Percentiles rank a stretch among this genome's conserved stretches.
Conservation (phyloP, 177 flowering plant genomes). For the Vitis hybrid region DNA sequence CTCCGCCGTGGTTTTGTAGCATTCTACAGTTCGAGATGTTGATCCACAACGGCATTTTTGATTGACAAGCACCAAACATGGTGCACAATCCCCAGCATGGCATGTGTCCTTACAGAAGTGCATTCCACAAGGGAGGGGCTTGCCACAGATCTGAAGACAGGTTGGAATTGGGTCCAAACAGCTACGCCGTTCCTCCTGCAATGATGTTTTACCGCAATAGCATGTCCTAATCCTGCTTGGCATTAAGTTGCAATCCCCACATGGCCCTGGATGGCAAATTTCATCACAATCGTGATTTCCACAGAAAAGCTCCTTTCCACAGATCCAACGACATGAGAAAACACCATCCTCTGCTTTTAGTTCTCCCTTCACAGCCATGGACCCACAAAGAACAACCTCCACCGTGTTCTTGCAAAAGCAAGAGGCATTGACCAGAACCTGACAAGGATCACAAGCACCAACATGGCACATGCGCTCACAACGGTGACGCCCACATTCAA, state of each 20-base stretch:
- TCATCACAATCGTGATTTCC: slow-evolving; percentile 75
- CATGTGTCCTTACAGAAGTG: slow-evolving; percentile 72
- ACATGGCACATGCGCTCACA: slow-evolving; percentile 72
- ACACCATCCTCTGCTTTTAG: slow-evolving; percentile 63
- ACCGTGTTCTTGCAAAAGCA: slow-evolving; percentile 83
- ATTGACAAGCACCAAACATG: slow-evolving; percentile 58
- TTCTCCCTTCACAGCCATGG: slow-evolving; percentile 77
- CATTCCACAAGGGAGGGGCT: slow-evolving; percentile 63
- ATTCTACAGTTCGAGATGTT: slow-evolving; percentile 69
- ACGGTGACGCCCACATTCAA: slow-evolving; percentile 78
- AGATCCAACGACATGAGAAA: slow-evolving; percentile 63
- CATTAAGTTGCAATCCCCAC: slow-evolving; percentile 74
- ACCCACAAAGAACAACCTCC: slow-evolving; percentile 73
- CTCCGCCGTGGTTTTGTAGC: slow-evolving; percentile 49
- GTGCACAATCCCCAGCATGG: slow-evolving; percentile 75
- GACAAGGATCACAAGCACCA: slow-evolving; percentile 78
- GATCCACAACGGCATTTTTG: slow-evolving; percentile 92
- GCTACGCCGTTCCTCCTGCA: slow-evolving; percentile 53
- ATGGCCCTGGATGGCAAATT: slow-evolving; percentile 85
- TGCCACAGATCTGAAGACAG: slow-evolving; percentile 62
- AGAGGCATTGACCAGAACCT: slow-evolving; percentile 52
- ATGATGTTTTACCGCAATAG: slow-evolving; percentile 76
- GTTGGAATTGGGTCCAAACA: slow-evolving; percentile 88
- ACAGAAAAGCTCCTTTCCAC: slow-evolving; percentile 70
- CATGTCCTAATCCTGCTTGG: slow-evolving; percentile 72